Percentiles rank a stretch among this genome's conserved stretches.
These are phyloP conservation scores for Ceratobasidium sp. DNA, from an alignment of 1,284 basidiomycete genomes.

Conservation along the genomic window DNA sequence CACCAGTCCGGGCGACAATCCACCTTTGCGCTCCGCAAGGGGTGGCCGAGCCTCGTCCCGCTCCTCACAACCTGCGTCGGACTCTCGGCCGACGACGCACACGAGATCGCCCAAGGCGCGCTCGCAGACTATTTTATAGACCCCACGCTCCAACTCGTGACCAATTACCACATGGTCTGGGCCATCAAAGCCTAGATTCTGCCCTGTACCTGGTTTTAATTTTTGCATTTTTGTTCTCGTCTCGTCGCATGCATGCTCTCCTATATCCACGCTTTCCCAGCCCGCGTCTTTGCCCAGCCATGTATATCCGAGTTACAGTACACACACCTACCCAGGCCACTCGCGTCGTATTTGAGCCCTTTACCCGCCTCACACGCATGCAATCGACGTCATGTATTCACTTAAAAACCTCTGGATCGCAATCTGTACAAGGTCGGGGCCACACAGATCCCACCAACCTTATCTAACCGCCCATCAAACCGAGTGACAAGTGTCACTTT, in stretches of 20 bases:
- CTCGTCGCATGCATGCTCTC: neutral
- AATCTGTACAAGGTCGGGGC: no score
- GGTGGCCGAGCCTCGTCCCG: constrained; percentile 36
- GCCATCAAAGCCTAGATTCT: constrained; percentile 20
- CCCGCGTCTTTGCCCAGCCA: neutral
- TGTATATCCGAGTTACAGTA: constrained; percentile 2
- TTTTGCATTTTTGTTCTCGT: neutral
- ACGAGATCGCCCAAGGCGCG: constrained; percentile 13
- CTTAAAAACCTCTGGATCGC: neutral
- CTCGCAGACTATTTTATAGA: constrained; percentile 19
- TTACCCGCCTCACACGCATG: neutral
- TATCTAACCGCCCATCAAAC: no score
- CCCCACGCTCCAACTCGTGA: neutral
- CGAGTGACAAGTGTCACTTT: no score
- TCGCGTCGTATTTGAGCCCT: neutral
- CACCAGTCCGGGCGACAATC: constrained; percentile 34
- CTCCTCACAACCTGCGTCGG: constrained; percentile 22
- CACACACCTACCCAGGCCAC: neutral
- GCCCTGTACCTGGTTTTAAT: neutral
- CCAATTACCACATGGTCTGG: constrained; percentile 34
- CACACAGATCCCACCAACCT: no score
- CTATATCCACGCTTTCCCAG: neutral
- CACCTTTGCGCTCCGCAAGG: constrained; percentile 4
- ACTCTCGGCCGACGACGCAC: constrained; percentile 32
- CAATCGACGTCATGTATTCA: neutral